Conservation (phyloP, 2,329 filamentous ascomycete species). For the Aspergillus pseudoglaucus region DNA sequence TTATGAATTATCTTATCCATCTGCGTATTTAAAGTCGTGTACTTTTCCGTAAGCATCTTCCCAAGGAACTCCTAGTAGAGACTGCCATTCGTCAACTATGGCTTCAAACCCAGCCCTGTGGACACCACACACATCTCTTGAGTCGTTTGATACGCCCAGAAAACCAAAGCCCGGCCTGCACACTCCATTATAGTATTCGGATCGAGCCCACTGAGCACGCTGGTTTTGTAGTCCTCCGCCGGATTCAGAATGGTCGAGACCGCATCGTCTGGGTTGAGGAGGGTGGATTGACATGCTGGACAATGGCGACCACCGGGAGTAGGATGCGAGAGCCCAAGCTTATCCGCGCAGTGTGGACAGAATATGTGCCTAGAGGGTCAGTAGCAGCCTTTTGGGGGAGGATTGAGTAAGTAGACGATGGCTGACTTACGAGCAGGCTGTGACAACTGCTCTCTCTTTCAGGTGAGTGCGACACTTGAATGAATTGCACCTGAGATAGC, state of each 20-base stretch:
- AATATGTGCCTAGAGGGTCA: constrained; percentile 65
- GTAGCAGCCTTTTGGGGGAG: background rate
- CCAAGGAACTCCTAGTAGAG: constrained; percentile 71
- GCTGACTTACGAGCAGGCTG: constrained; percentile 68
- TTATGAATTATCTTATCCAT: constrained; percentile 69
- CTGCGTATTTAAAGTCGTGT: constrained; percentile 55
- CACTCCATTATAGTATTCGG: constrained; percentile 83
- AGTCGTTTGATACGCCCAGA: constrained; percentile 80
- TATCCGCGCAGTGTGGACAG: constrained; percentile 66
- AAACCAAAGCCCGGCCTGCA: constrained; percentile 68
- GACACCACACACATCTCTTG: constrained; percentile 64
- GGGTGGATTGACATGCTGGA: constrained; percentile 65
- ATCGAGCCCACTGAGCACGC: constrained; percentile 72
- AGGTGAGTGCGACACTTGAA: constrained; percentile 68
- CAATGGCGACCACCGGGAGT: constrained; percentile 54
- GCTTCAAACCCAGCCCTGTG: background rate
- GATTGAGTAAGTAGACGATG: background rate
- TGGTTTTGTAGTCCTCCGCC: constrained; percentile 84
- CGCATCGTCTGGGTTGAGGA: constrained; percentile 68
- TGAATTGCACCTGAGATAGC: constrained; percentile 69
- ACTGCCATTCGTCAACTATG: constrained; percentile 34
- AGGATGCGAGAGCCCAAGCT: constrained; percentile 54
- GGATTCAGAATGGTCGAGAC: constrained; percentile 66
- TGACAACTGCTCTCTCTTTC: constrained; percentile 68
- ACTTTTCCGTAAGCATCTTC: constrained; percentile 67